Base-by-base conservation (phyloP, 768 basidiomycete species). In the Termitomyces sp. region DNA sequence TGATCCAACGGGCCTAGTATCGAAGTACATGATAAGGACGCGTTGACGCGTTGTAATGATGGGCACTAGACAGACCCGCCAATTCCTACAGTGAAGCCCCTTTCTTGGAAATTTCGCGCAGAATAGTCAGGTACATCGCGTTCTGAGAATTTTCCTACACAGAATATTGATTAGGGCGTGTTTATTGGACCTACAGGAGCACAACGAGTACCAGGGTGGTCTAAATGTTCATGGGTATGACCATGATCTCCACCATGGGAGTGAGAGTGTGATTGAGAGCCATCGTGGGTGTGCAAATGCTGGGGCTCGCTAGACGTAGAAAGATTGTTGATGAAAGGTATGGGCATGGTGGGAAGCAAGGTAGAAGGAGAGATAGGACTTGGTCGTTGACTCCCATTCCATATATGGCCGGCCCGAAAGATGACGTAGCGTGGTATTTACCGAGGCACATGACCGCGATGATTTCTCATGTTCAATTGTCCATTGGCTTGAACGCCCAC, bases 81-180 rank as follows among this genome's bases (percentile, higher is more conserved):
- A 52, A 98, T 98, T n/a, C 96, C 96, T 56, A 99, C 76, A 0
- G 96, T 98, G 73, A 98, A 99, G 1, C 91, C 97, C 58, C 96
- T 77, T 72, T 98, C 95, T 49, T 85, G 81, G 63, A 94, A 98
- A 74, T 94, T 89, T 33, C 96, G 77, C 2, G 71, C 68, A 7
- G 86, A 76, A 64, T 90, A 98, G 65, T 97, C 89, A 9, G 96
- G 97, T 68, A 97, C 70, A 69, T 98, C 96, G 25, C 96, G 80
- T 67, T 98, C 94, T 11, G 90, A 73, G 63, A 86, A 99, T 68
- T 91, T 97, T 41, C 96, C 95, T 95, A 63, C 33, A 1, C 31
- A 22, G 49, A 20, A 13, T 29, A 11, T 52, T 16, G 18, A 6
- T 25, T 1, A 45, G 31, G 40, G 25, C 7, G 32, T 20, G 31